Base-by-base conservation (phyloP, 257 asterid species). In the Scutellaria minor region DNA sequence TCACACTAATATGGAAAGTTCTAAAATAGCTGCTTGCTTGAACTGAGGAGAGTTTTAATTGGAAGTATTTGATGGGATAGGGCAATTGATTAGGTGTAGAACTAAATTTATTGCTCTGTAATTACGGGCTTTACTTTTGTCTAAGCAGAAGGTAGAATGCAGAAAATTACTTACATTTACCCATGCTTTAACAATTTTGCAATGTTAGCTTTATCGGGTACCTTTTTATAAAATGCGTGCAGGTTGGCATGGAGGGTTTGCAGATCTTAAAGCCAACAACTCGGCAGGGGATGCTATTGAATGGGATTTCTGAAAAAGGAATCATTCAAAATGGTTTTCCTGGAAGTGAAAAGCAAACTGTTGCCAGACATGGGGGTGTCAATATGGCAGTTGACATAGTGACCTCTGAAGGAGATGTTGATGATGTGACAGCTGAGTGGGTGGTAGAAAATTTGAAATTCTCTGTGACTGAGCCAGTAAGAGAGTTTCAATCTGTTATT, bases 401-500 rank as follows among this genome's bases (percentile, higher is more conserved):
- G 81, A 72, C 83, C 57, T 81, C 90, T 53, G 86, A 87, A 78
- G 97, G 82, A 11, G 87, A 87, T 50, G 88, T 59, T 64, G 87
- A 77, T 41, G 87, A 78, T 60, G 79, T 61, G 69, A 78, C 55
- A 66, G 86, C 79, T 40, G 85, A 87, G 46, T 88, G 96, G 95
- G 75, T 76, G 79, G 89, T 95, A 74, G 96, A 88, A 75, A 88
- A 86, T 72, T 57, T 95, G 76, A 92, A 85, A 73, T 88, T 95
- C 86, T 92, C 98, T 2, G 90, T 95, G 63, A 82, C 88, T 45
- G 90, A 92, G 75, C 98, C 98, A 88, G 99, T 95, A 90, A 74
- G 57, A 66, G 42, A 59, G 60, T 63, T 71, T 14, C 71, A 13
- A 22, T 64, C 14, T 55, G 18, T 57, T n/a, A 10, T 64, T 11